phyloP scores from a whole-genome alignment of 768 basidiomycete species.

The Amanita jacksonii region DNA sequence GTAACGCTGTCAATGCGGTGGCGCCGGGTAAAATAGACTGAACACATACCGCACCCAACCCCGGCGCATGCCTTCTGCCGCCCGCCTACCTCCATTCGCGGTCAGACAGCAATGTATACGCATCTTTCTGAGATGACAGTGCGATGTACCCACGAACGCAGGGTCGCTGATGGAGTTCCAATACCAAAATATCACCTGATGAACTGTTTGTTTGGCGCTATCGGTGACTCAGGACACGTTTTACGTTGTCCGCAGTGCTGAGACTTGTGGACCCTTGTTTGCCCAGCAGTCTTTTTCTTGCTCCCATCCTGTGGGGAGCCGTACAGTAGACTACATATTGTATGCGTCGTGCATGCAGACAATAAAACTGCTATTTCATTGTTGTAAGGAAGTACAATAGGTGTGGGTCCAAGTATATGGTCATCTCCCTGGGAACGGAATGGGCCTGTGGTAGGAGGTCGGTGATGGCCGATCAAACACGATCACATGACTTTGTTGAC shows the following conservation, averaged over 20 bases:
- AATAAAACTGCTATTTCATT: background rate
- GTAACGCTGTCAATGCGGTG: too few species aligned
- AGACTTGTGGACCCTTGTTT: background rate
- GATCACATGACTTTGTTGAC: conserved; percentile 41
- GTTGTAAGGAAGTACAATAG: background rate
- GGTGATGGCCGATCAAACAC: conserved; percentile 15
- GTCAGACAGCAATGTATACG: too few species aligned
- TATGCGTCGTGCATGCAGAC: background rate
- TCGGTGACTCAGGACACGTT: background rate
- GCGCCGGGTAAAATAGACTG: too few species aligned
- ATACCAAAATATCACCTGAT: too few species aligned
- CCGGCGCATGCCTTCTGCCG: too few species aligned
- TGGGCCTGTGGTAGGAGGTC: too few species aligned
- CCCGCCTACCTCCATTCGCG: too few species aligned
- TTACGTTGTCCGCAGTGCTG: background rate
- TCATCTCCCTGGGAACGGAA: background rate
- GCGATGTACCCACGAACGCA: too few species aligned
- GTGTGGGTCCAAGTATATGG: conserved; percentile 5
- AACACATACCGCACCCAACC: too few species aligned
- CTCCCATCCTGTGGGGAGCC: background rate
- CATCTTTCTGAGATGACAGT: too few species aligned
- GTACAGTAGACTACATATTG: background rate
- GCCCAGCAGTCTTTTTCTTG: background rate
- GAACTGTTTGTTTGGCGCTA: too few species aligned
- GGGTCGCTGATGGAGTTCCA: too few species aligned